These are phyloP conservation scores for Candida krabiensis DNA, from an alignment of 805 yeast genomes.

Conservation along the genomic window DNA sequence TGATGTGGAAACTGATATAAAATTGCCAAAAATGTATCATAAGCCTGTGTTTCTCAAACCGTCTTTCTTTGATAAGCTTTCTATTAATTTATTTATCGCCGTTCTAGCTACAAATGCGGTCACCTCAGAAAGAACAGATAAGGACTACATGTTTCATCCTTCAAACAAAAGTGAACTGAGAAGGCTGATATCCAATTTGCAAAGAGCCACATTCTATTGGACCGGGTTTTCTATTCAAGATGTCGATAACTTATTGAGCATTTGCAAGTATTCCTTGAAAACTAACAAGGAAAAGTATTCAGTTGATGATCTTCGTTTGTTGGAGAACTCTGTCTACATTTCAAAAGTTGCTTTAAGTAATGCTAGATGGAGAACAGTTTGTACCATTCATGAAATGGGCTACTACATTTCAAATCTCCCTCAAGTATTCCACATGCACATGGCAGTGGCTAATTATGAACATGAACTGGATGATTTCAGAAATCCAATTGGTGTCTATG, in stretches of 20 bases:
- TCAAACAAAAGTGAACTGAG: slow-evolving; percentile 53
- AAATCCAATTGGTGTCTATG: slow-evolving; percentile 53
- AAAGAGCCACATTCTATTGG: slow-evolving; percentile 72
- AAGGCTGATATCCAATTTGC: slow-evolving; percentile 58
- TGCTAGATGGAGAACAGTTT: slow-evolving; percentile 55
- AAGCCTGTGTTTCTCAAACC: slow-evolving; percentile 60
- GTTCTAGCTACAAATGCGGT: slow-evolving; percentile 74
- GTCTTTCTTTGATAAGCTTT: slow-evolving; percentile 58
- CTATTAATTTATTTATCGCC: slow-evolving; percentile 63
- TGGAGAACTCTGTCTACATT: slow-evolving; percentile 43
- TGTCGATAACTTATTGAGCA: slow-evolving; percentile 49
- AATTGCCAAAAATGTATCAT: slow-evolving; percentile 59
- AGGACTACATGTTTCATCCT: slow-evolving; percentile 72
- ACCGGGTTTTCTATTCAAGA: slow-evolving; percentile 66
- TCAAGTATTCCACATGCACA: slow-evolving; percentile 36
- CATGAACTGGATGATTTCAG: slow-evolving; percentile 43
- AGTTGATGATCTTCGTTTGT: slow-evolving; percentile 38
- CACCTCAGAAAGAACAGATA: slow-evolving; percentile 64
- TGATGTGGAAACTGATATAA: slow-evolving; percentile 56
- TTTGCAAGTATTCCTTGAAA: slow-evolving; percentile 47
- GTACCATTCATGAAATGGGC: slow-evolving; percentile 66
- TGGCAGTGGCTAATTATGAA: slow-evolving; percentile 43
- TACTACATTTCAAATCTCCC: slow-evolving; percentile 52
- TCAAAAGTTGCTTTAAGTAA: slow-evolving; percentile 52
- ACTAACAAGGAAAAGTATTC: slow-evolving; percentile 34